A percentile compares a stretch with the other conserved stretches of the same genome.
These are phyloP conservation scores for Mortierella alpina DNA, from an alignment of 192 early-diverging fungal genomes.

Conservation along the genomic window DNA sequence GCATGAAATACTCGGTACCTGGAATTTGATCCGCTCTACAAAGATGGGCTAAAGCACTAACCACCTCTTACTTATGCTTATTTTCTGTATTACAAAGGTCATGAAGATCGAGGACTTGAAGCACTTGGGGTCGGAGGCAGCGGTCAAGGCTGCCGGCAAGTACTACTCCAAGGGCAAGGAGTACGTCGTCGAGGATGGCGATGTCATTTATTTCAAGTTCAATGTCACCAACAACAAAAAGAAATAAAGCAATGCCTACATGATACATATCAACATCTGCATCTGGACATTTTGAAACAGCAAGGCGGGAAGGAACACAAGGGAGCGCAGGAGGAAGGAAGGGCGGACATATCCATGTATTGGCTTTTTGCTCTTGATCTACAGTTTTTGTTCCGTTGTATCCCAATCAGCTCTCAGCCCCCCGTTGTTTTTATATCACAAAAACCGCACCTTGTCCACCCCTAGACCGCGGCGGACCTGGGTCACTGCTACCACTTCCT, in stretches of 20 bases:
- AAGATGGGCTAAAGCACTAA: no score
- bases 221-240: constrained; percentile 55
- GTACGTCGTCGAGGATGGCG: constrained; percentile 75
- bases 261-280: neutral
- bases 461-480: constrained; percentile 82
- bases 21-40: neutral
- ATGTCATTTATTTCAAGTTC: constrained; percentile 66
- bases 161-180: constrained; percentile 79
- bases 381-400: no score
- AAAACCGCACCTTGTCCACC: constrained; percentile 71
- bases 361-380: no score
- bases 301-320: neutral
- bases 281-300: no score
- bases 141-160: constrained; percentile 80
- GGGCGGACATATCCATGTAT: neutral
- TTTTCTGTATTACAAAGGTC: constrained; percentile 5
- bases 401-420: neutral
- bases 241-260: constrained; percentile 30
- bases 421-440: constrained; percentile 18
- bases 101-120: constrained; percentile 72
- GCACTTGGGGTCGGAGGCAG: constrained; percentile 69
- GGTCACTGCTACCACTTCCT: constrained; percentile 88
- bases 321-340: neutral
- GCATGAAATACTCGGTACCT: neutral
- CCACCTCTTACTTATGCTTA: neutral